A percentile compares a stretch with the other conserved stretches of the same genome.
These are phyloP conservation scores for Orbilia brochopaga DNA, from an alignment of 2,329 filamentous ascomycete species.

Conservation along the genomic window DNA sequence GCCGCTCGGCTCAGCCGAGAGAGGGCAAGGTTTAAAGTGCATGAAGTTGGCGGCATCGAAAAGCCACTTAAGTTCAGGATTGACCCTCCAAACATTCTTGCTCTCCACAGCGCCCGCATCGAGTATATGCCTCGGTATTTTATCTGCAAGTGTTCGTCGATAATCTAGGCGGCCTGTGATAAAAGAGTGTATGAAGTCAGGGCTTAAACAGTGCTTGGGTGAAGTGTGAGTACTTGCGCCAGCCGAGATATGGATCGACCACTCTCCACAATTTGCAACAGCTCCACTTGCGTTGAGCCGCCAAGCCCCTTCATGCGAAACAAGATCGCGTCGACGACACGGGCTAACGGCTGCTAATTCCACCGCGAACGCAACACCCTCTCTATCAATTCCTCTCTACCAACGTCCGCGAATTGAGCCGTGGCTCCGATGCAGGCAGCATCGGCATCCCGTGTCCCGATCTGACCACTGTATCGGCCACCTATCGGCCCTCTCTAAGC, in stretches of 20 bases:
- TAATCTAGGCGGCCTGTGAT: constrained; percentile 14
- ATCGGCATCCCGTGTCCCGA: constrained; percentile 27
- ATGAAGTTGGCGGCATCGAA: constrained; percentile 27
- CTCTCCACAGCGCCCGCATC: constrained; percentile 6
- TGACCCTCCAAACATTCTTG: constrained; percentile 12
- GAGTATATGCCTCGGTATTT: constrained; percentile 35
- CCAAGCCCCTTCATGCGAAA: constrained; percentile 9
- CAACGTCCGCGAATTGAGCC: constrained; percentile 12
- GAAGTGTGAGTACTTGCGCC: not conserved
- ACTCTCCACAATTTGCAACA: constrained; percentile 35
- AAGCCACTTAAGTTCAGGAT: constrained; percentile 35
- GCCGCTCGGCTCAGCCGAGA: constrained; percentile 41
- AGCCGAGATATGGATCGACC: not conserved
- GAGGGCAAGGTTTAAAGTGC: constrained; percentile 20
- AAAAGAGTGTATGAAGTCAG: too few relatives aligned
- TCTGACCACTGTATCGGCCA: not conserved
- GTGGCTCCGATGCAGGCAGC: constrained; percentile 27
- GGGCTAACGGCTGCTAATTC: not conserved
- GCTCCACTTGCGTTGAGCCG: constrained; percentile 27
- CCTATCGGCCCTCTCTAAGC: not conserved
- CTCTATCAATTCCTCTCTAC: constrained; percentile 16
- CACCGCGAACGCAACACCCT: constrained; percentile 1
- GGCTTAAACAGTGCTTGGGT: too few relatives aligned
- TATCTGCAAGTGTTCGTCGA: constrained; percentile 9
- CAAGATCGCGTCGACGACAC: not conserved